Conservation (phyloP, 768 basidiomycete species). For the Boletellus emodensis region DNA sequence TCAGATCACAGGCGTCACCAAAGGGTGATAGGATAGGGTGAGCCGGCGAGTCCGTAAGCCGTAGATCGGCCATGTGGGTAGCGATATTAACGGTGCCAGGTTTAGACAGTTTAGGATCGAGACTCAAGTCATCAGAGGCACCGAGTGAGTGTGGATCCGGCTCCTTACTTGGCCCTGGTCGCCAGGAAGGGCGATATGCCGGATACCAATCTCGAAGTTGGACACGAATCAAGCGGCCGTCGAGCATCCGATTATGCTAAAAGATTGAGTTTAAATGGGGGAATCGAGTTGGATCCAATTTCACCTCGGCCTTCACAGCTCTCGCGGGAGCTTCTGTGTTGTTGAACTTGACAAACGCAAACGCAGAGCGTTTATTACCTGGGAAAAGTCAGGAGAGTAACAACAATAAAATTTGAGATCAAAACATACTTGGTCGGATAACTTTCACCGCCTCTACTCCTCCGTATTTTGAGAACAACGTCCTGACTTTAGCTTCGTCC, state of each 20-base stretch:
- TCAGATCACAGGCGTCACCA: constrained; percentile 13
- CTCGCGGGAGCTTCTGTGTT: constrained; percentile 60
- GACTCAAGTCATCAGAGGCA: constrained; percentile 6
- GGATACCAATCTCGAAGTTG: constrained; percentile 69
- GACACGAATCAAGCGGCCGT: constrained; percentile 71
- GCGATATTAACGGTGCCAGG: constrained; percentile 7
- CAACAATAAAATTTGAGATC: background rate
- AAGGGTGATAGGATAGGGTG: background rate
- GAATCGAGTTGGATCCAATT: background rate
- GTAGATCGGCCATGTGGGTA: constrained; percentile 10
- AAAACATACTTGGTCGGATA: constrained; percentile 55
- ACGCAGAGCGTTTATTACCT: constrained; percentile 67
- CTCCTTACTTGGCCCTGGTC: constrained; percentile 39
- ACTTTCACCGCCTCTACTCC: constrained; percentile 62
- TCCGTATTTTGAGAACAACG: constrained; percentile 61
- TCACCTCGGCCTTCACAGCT: constrained; percentile 64
- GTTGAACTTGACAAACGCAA: constrained; percentile 74
- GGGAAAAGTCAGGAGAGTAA: background rate
- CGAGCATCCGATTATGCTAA: constrained; percentile 68
- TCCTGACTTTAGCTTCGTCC: constrained; percentile 60
- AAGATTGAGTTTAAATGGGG: constrained; percentile 4
- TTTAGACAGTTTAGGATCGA: constrained; percentile 11
- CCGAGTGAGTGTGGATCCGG: constrained; percentile 23
- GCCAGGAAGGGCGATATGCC: constrained; percentile 39
- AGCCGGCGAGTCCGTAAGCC: constrained; percentile 3